Conservation (phyloP, 2,329 filamentous ascomycete species). For the Dothistroma septosporum region DNA sequence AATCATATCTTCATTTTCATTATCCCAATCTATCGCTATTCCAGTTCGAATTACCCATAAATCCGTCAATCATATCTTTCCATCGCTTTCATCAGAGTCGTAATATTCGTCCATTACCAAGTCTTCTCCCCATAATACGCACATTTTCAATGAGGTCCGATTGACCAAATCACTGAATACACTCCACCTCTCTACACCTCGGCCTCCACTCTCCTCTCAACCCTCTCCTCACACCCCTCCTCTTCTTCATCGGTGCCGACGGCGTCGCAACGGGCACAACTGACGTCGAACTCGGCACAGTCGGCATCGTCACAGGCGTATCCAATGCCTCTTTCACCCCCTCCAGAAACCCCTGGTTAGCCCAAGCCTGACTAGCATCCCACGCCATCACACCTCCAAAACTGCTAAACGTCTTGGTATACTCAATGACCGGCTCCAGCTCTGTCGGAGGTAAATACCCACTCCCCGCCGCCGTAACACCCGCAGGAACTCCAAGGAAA, state of each 20-base stretch:
- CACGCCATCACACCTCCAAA: conserved; percentile 41
- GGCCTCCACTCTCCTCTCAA: not conserved
- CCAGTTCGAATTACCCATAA: not conserved
- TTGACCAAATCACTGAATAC: not conserved
- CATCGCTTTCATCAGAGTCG: not conserved
- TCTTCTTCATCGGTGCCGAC: not conserved
- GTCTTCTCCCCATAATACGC: not conserved
- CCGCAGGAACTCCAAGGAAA: conserved; percentile 34
- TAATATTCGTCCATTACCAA: not conserved
- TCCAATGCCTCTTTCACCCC: conserved; percentile 16
- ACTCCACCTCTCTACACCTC: not conserved
- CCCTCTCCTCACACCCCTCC: not conserved
- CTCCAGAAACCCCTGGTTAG: conserved; percentile 28
- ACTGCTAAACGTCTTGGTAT: conserved; percentile 29
- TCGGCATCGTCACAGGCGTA: not conserved
- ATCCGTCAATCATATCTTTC: not conserved
- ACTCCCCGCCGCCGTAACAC: conserved; percentile 32
- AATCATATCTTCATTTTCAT: not conserved
- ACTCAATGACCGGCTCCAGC: conserved; percentile 28
- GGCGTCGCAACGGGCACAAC: too few relatives aligned
- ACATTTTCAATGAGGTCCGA: not conserved
- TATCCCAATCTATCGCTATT: not conserved
- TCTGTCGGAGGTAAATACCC: conserved; percentile 32
- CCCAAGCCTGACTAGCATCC: conserved; percentile 48
- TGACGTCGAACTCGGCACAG: not conserved